Evolutionary conservation across 2,329 filamentous ascomycete genomes (phyloP).

Genomic region (Tolypocladium tropicale): DNA sequence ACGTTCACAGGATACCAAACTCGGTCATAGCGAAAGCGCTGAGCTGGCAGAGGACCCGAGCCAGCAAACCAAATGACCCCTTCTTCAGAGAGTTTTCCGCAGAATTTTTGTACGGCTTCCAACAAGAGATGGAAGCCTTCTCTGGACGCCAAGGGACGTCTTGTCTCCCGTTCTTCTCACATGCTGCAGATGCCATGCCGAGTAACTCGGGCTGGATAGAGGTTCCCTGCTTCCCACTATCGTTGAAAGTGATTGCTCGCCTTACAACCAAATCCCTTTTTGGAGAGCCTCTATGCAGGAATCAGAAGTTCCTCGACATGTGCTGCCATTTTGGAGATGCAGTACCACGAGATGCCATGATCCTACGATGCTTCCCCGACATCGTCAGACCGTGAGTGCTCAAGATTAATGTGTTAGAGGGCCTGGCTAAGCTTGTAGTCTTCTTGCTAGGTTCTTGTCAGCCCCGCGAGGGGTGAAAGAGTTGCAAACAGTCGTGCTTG

Average conservation of each 20-base stretch:
- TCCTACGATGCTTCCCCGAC: conserved; percentile 4
- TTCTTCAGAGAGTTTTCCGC: conserved; percentile 6
- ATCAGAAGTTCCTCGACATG: conserved; percentile 4
- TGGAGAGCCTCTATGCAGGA: conserved; percentile 5
- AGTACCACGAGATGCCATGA: conserved; percentile 4
- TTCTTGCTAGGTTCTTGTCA: conserved; percentile 1
- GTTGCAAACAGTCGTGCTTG: not conserved
- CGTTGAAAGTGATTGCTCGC: conserved; percentile 5
- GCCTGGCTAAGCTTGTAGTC: not conserved
- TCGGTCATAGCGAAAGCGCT: conserved; percentile 6
- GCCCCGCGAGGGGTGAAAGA: conserved; percentile 1
- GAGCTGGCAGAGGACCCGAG: conserved; percentile 6
- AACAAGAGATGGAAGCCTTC: conserved; percentile 1
- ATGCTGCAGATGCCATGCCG: not conserved
- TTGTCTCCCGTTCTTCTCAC: not conserved
- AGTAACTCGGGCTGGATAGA: conserved; percentile 2
- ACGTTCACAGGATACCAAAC: conserved; percentile 4
- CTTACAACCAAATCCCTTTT: conserved; percentile 7
- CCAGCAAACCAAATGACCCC: conserved; percentile 4
- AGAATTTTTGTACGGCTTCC: conserved; percentile 6
- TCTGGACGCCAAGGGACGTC: not conserved
- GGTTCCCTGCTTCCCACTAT: conserved; percentile 6
- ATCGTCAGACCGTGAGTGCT: conserved; percentile 3
- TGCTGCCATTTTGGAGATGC: conserved; percentile 5
- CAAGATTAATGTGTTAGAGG: not conserved